Conservation (phyloP, 2,329 filamentous ascomycete species). For the Botrytis tulipae region DNA sequence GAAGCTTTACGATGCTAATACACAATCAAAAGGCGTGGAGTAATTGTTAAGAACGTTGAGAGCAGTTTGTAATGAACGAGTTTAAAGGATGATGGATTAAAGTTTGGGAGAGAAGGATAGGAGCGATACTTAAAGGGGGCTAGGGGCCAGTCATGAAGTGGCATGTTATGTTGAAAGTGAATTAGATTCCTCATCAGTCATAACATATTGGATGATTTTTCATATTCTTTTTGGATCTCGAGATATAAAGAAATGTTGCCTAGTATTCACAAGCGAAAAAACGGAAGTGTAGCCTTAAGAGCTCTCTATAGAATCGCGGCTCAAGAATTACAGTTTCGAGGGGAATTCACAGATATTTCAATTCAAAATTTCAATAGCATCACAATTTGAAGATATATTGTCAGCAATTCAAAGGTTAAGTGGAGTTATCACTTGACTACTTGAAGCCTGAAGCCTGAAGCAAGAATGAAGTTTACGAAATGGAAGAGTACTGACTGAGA, state of each 20-base stretch:
- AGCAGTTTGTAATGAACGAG: background rate
- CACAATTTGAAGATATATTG: background rate
- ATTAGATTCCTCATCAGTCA: background rate
- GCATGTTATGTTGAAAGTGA: conserved; percentile 4
- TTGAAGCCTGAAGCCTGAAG: background rate
- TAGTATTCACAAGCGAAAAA: background rate
- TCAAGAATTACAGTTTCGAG: too few species aligned
- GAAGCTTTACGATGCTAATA: background rate
- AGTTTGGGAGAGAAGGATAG: background rate
- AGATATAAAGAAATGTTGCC: background rate
- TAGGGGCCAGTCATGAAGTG: background rate
- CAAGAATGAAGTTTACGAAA: background rate
- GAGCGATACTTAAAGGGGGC: background rate
- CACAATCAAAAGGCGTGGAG: background rate
- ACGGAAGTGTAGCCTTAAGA: background rate
- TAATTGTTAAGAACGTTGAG: background rate
- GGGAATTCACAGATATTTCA: background rate
- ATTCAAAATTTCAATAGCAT: background rate
- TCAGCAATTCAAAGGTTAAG: background rate
- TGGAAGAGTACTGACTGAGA: background rate
- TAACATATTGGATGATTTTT: background rate
- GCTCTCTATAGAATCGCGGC: background rate
- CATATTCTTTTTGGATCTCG: background rate
- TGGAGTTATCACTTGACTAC: background rate
- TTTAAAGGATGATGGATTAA: background rate